These are phyloP conservation scores for Backusella psychrophila DNA, from an alignment of 192 early-diverging fungal genomes.

Conservation along the genomic window DNA sequence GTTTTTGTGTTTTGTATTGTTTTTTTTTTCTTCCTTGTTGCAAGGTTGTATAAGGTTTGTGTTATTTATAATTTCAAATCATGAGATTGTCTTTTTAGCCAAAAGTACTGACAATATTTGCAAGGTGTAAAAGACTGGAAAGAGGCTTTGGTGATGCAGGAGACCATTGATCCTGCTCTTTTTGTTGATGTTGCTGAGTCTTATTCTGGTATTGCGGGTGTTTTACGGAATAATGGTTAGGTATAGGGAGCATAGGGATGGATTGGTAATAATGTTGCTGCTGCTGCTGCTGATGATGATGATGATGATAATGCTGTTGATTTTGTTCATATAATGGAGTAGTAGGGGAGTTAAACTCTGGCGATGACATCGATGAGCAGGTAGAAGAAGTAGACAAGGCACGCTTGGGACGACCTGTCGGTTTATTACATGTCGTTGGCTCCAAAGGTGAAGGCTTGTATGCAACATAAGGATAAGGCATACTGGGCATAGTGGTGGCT, in stretches of 20 bases:
- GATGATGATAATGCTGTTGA: neutral
- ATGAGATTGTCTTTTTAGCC: constrained; percentile 1
- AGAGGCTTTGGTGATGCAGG: constrained; percentile 3
- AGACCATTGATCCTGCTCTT: constrained; percentile 5
- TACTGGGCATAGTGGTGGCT: constrained; percentile 20
- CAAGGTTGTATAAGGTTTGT: too few species aligned
- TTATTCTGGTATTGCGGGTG: neutral
- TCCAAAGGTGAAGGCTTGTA: neutral
- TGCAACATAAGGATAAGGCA: constrained; percentile 16
- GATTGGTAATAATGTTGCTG: neutral
- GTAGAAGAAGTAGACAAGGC: constrained; percentile 9
- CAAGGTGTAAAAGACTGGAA: constrained; percentile 11
- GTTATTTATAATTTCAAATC: neutral
- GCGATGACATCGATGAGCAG: neutral
- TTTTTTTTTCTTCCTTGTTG: too few species aligned
- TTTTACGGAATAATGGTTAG: neutral
- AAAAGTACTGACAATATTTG: constrained; percentile 18
- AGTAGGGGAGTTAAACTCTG: neutral
- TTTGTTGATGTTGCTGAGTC: constrained; percentile 4
- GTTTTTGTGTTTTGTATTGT: neutral
- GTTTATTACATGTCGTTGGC: neutral
- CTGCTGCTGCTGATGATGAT: neutral
- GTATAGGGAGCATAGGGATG: neutral
- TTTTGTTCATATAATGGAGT: neutral
- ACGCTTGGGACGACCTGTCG: neutral